Base-by-base conservation (phyloP, 2,329 filamentous ascomycete species). In the Elsinoe necatrix region DNA sequence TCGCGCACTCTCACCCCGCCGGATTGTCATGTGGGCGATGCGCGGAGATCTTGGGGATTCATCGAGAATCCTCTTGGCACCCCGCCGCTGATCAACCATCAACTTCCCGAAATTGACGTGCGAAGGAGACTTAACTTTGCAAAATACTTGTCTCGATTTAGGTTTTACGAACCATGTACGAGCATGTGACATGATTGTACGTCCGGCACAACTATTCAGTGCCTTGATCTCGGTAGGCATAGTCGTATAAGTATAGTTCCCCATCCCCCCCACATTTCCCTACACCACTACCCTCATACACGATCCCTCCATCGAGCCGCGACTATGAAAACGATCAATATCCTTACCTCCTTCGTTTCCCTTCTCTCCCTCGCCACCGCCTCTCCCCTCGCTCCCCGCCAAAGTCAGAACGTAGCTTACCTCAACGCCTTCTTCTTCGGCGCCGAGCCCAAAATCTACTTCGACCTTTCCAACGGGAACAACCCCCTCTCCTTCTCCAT, bases 381-480 rank as follows among this genome's bases (percentile, higher is more conserved):
- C 16, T 25, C 25, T 5, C 20, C 48, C 34, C 48, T 52, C 48
- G 5, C 11, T 1, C 18, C 31, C 34, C 48, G 48, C 9, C 48
- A 39, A 21, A 12, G 16, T 20, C 11, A 21, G n/a, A 52, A 52
- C 5, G 48, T 52, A 23, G 48, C 29, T 16, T 52, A 52, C 20
- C 48, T 52, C 29, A 52, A 52, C 18, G 34, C 48, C 48, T 52
- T 52, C 20, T 52, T 52, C 48, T 52, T 52, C 31, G 48, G 48
- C 48, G 48, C 48, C 25, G 48, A 52, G 11, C 57, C 57, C 23
- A 54, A 52, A 20, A 51, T 58, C 20, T 54, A 58, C 23, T 58
- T 58, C 29, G 42, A 80, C 61, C 70, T 77, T 39, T 78, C 76
- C 62, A 75, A 78, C 39, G 76, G 75, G 54, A 80, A 80, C 63